phyloP scores from a whole-genome alignment of 1,284 basidiomycete species.

The Microbotryum scabiosae region DNA sequence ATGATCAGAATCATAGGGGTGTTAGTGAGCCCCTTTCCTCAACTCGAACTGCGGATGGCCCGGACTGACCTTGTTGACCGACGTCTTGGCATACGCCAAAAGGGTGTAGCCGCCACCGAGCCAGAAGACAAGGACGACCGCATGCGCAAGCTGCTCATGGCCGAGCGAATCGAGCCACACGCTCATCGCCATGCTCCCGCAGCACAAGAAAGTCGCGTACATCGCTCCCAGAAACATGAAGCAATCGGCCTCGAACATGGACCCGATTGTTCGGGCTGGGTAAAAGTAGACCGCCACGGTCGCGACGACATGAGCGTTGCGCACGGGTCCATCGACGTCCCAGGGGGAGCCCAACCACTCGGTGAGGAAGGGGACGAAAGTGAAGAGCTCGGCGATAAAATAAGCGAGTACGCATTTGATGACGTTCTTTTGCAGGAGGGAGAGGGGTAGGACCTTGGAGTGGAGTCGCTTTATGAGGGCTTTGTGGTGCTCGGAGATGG shows the following conservation, averaged over 20 bases:
- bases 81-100: slow-evolving; percentile 79
- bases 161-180: slow-evolving; percentile 39
- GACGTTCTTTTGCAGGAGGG: slow-evolving; percentile 51
- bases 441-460: slow-evolving; percentile 4
- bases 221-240: slow-evolving; percentile 61
- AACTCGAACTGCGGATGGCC: slow-evolving; percentile 18
- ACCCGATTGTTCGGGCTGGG: slow-evolving; percentile 28
- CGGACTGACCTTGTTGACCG: slow-evolving; percentile 71
- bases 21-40: neutral
- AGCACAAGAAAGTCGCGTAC: slow-evolving; percentile 63
- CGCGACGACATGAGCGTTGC: slow-evolving; percentile 35
- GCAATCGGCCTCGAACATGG: slow-evolving; percentile 77
- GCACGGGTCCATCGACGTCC: slow-evolving; percentile 33
- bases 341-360: slow-evolving; percentile 33
- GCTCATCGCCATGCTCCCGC: slow-evolving; percentile 55
- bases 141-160: slow-evolving; percentile 41
- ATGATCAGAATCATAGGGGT: neutral
- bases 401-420: slow-evolving; percentile 89
- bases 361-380: slow-evolving; percentile 58
- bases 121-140: slow-evolving; percentile 58
- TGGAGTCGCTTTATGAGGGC: neutral
- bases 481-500: neutral
- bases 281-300: slow-evolving; percentile 32
- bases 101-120: slow-evolving; percentile 71
- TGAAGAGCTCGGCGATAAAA: slow-evolving; percentile 82